phyloP scores from a whole-genome alignment of 2,329 filamentous ascomycete species.

The Ceratocystis ficicola region DNA sequence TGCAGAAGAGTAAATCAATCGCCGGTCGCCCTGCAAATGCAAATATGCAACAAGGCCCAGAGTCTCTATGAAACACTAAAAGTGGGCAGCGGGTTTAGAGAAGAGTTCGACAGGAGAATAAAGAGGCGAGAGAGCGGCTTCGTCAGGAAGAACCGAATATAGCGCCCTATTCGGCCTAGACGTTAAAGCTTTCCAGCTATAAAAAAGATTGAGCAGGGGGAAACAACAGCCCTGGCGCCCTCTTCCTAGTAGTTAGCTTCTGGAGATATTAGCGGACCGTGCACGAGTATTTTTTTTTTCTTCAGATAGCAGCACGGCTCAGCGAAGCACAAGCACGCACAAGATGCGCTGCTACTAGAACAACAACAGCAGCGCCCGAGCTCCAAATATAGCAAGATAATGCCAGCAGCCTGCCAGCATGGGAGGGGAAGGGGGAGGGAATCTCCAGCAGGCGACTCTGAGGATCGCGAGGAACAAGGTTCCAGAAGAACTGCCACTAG shows the following conservation, averaged over 20 bases:
- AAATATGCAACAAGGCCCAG: background rate
- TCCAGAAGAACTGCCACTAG: background rate
- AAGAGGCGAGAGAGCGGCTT: background rate
- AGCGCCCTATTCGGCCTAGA: background rate
- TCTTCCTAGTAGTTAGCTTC: background rate
- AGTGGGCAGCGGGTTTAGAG: background rate
- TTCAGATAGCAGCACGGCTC: constrained; percentile 10
- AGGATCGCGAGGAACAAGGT: background rate
- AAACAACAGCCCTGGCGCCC: background rate
- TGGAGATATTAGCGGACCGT: background rate
- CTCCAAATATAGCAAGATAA: constrained; percentile 6
- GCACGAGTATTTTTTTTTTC: constrained; percentile 12
- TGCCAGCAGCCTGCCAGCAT: background rate
- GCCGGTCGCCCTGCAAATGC: background rate
- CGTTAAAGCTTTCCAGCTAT: constrained; percentile 3
- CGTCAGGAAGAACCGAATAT: background rate
- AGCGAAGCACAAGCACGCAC: background rate
- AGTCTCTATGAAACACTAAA: background rate
- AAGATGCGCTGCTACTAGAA: background rate
- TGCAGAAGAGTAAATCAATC: background rate
- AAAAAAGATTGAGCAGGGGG: background rate
- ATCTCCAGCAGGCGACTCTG: background rate
- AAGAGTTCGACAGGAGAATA: background rate
- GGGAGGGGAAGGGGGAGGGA: background rate
- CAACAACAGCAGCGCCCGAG: constrained; percentile 1